phyloP scores from a whole-genome alignment of 2,329 filamentous ascomycete genomes.

The Fusarium sp. region DNA sequence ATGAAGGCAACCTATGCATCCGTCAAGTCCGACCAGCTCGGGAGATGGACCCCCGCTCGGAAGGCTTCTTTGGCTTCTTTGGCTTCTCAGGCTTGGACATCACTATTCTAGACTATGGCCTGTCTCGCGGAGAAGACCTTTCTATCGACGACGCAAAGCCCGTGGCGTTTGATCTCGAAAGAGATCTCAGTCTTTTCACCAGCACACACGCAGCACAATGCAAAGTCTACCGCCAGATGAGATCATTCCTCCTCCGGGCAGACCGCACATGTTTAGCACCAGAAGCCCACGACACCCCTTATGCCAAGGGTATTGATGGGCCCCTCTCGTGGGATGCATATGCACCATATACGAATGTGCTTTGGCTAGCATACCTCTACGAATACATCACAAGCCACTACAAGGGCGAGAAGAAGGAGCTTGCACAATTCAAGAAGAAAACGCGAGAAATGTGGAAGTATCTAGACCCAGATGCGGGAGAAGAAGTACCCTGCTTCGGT shows the following conservation, averaged over 20 bases:
- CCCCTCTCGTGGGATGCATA: conserved; percentile 67
- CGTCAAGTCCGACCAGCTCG: conserved; percentile 57
- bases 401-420: conserved; percentile 60
- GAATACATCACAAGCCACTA: conserved; percentile 65
- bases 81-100: conserved; percentile 73
- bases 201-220: conserved; percentile 72
- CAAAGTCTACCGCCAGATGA: conserved; percentile 72
- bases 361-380: conserved; percentile 75
- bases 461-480: conserved; percentile 64
- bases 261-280: conserved; percentile 65
- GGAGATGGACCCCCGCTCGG: conserved; percentile 49
- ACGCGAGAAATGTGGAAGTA: conserved; percentile 68
- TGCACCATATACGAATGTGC: conserved; percentile 73
- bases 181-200: conserved; percentile 70
- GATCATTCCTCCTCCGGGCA: conserved; percentile 67
- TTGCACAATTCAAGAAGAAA: conserved; percentile 60
- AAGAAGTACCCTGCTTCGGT: conserved; percentile 63
- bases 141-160: conserved; percentile 53
- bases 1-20: conserved; percentile 75
- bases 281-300: conserved; percentile 61
- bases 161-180: conserved; percentile 71
- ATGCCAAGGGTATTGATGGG: conserved; percentile 61
- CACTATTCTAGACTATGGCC: conserved; percentile 74
- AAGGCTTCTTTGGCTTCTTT: conserved; percentile 64
- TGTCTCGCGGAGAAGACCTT: conserved; percentile 69